Base-by-base conservation (phyloP, 441 rosid genomes). In the Pelargonium fulgidum region DNA sequence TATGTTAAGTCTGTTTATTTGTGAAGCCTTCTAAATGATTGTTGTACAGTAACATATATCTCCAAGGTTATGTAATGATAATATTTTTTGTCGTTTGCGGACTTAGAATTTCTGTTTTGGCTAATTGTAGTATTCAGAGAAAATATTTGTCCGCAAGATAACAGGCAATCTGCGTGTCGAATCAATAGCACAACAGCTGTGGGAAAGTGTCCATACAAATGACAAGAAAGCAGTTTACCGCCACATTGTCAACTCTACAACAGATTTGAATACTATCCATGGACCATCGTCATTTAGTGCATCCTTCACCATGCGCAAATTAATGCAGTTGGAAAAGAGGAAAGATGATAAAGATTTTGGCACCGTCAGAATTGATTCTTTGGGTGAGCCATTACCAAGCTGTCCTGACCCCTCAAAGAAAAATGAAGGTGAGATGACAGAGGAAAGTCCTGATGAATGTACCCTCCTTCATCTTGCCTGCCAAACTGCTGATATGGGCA, bases 401-500 rank as follows among this genome's bases (percentile, higher is more conserved):
- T 87, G 88, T 0, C 75, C 81, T 70, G 85, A 81, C 79, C 76
- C 83, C 48, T 75, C 72, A 3, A 82, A 84, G 14, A 65, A 77
- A 19, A 78, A 74, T 73, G 93, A 86, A 77, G 79, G 76, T 29
- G 86, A 69, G 71, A 45, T 52, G 52, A 12, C 74, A 70, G 97
- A 87, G 4, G 33, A 26, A 52, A 52, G 17, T 68, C 73, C 81
- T 13, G 85, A 85, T 70, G 97, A 98, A 41, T 85, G 92, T 75
- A 69, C 96, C 48, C 81, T 93, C 69, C 94, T 96, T 76, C 97
- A 96, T 76, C 91, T 94, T 59, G 99, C 99, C 65, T 96, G 97
- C 84, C 96, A 91, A 83, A 81, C 91, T 72, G 88, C 91, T 13
- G 99, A 96, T 76, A 78, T 96, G 36, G 96, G 97, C 74, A 92